phyloP scores from a whole-genome alignment of 345 rosid species.

The Arabidopsis thaliana region TAIR10.1 NC_003070.9:28017501-28018000 shows the following conservation, averaged over 20 bases:
- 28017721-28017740: slow-evolving; percentile 36
- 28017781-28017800: slow-evolving; percentile 28
- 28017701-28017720: slow-evolving; percentile 36
- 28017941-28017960: neutral
- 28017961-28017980: neutral
- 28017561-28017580: neutral
- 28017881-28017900: neutral
- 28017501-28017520: slow-evolving; percentile 37
- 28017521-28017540: slow-evolving; percentile 38
- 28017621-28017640: slow-evolving; percentile 17
- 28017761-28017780: slow-evolving; percentile 42
- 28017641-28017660: slow-evolving; percentile 34
- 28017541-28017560: slow-evolving; percentile 21
- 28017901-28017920: neutral
- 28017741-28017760: slow-evolving; percentile 41
- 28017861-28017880: slow-evolving; percentile 18
- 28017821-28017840: slow-evolving; percentile 39
- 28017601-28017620: neutral
- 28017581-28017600: slow-evolving; percentile 3
- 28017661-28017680: slow-evolving; percentile 35
- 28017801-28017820: slow-evolving; percentile 37
- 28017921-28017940: neutral
- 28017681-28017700: slow-evolving; percentile 30
- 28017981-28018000: slow-evolving; percentile 9
- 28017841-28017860: slow-evolving; percentile 32